Conservation (phyloP, 805 yeast species). For the Kodamaea kaohsiungensis region DNA sequence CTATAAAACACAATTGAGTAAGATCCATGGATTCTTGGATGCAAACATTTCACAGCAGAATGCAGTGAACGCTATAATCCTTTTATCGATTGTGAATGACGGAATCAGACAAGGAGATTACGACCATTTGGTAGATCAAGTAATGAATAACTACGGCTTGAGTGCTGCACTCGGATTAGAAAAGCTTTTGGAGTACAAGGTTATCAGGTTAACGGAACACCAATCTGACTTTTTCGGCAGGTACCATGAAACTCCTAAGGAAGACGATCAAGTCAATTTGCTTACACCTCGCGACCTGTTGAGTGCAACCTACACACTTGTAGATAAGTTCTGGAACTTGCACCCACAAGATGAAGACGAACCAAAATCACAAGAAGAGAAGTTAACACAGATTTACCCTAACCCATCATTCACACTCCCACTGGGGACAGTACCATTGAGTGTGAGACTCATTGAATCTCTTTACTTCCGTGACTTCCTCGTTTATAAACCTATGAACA, state of each 20-base stretch:
- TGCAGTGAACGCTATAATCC: conserved; percentile 53
- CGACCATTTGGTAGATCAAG: conserved; percentile 51
- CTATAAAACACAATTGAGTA: conserved; percentile 31
- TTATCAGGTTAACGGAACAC: conserved; percentile 17
- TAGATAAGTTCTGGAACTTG: conserved; percentile 48
- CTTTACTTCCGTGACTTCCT: conserved; percentile 59
- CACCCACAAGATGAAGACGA: conserved; percentile 42
- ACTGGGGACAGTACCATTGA: conserved; percentile 74
- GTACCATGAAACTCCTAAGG: conserved; percentile 2
- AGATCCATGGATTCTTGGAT: conserved; percentile 40
- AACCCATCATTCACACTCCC: conserved; percentile 68
- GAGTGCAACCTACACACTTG: conserved; percentile 37
- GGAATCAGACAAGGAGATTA: conserved; percentile 72
- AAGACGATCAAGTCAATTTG: conserved; percentile 19
- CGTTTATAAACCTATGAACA: conserved; percentile 40
- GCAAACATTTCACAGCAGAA: conserved; percentile 38
- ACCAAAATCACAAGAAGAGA: background rate
- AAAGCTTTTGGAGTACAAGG: conserved; percentile 47
- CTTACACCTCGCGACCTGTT: conserved; percentile 24
- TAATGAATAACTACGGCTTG: conserved; percentile 68
- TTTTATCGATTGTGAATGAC: conserved; percentile 62
- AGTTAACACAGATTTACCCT: conserved; percentile 34
- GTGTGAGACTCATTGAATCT: conserved; percentile 67
- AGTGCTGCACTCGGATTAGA: conserved; percentile 48
- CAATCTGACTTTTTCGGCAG: conserved; percentile 8